Base-by-base conservation (phyloP, 1,284 basidiomycete species). In the Ganoderma meredithae region DNA sequence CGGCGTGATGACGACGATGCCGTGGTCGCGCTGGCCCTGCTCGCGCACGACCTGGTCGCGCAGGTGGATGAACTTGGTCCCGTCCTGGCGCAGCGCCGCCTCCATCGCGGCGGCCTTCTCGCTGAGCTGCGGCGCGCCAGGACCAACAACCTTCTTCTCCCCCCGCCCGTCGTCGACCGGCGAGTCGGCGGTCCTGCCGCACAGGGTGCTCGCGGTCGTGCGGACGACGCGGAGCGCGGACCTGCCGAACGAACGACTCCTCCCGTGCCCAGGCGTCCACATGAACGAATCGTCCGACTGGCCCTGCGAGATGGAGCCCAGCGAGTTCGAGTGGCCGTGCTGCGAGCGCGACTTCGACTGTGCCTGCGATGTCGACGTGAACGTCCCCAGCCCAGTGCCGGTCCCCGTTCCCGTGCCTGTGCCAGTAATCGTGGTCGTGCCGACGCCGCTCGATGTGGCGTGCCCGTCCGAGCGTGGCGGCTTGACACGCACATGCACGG, bases 191-290 rank as follows among this genome's bases (percentile, higher is more conserved):
- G 77, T 70, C 0, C 22, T 47, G 8, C 78, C 78, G 60, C 81
- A 81, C 44, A 81, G 69, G 65, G 83, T 83, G 2, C 68, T 68
- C 62, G 77, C 78, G 6, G 76, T 77, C 2, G 71, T 71, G 25
- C 74, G 75, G 60, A 77, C 78, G 55, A 78, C 69, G 73, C 85
- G 84, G 15, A 89, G 73, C 22, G 88, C 88, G 0, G 84, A 81
- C 74, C 86, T 86, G n/a, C 87, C 81, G 82, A 86, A 85, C 2
- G 90, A 91, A 58, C 86, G 88, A 60, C 82, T 84, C 43, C 88
- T 82, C n/a, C 85, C 84, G 75, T 90, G 88, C 0, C 79, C 78
- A 39, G 69, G 74, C 5, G 67, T 65, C 72, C 73, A 73, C 73
- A 73, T 72, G 68, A 73, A 73, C 39, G 75, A 76, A 60, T 76